Conservation (phyloP, 2,329 filamentous ascomycete genomes). For the Colletotrichum phormii region DNA sequence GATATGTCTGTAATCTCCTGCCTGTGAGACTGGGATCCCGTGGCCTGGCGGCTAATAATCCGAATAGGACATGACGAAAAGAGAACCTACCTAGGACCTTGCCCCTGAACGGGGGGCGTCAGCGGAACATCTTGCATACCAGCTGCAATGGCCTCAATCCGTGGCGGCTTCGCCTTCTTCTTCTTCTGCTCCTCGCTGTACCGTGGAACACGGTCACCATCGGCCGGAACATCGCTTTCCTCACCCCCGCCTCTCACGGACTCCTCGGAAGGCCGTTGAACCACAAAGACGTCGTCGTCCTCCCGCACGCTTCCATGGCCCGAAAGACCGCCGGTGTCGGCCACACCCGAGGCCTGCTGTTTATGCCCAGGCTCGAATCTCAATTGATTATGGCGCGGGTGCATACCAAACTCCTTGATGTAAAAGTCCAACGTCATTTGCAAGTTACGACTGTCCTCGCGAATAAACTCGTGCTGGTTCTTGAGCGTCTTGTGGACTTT, state of each 20-base stretch:
- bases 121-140: not conserved
- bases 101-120: not conserved
- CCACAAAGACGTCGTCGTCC: not conserved
- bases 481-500: not conserved
- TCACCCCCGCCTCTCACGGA: not conserved
- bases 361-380: not conserved
- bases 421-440: not conserved
- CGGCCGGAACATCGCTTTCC: not conserved
- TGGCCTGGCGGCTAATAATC: too few relatives aligned
- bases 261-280: not conserved
- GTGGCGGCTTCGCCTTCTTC: not conserved
- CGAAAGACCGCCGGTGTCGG: too few relatives aligned
- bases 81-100: not conserved
- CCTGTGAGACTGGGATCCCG: too few relatives aligned
- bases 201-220: not conserved
- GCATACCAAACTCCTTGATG: not conserved
- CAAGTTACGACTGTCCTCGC: not conserved
- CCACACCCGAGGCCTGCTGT: not conserved
- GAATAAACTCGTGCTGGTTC: not conserved
- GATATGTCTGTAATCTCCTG: too few relatives aligned
- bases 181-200: not conserved
- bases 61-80: too few relatives aligned
- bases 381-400: not conserved
- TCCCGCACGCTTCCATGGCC: fast-evolving
- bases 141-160: not conserved